phyloP scores from a whole-genome alignment of 371 early-diverging fungal species.

The Cokeromyces recurvatus region DNA sequence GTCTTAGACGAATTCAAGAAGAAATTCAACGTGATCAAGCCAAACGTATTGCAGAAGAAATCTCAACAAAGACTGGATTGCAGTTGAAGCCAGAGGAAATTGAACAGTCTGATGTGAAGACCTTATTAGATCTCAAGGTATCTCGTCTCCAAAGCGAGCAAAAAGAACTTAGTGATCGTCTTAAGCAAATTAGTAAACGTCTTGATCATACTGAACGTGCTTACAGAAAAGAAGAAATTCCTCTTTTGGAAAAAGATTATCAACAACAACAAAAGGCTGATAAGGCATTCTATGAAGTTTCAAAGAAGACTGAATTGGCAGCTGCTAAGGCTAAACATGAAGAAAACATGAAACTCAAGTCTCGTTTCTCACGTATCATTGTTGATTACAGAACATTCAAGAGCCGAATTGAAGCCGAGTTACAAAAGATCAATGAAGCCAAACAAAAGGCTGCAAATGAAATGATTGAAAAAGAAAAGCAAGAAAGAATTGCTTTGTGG shows the following conservation, averaged over 20 bases:
- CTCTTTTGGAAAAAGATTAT: conserved; percentile 88
- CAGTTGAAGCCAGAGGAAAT: conserved; percentile 82
- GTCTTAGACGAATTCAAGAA: conserved; percentile 70
- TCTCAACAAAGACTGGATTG: conserved; percentile 77
- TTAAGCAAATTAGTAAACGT: conserved; percentile 72
- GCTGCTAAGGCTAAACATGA: conserved; percentile 62
- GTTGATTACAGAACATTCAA: conserved; percentile 73
- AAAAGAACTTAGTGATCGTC: conserved; percentile 70
- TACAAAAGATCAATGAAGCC: conserved; percentile 39
- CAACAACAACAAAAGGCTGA: conserved; percentile 85
- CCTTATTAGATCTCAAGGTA: conserved; percentile 81
- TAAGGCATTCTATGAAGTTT: conserved; percentile 72
- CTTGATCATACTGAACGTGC: conserved; percentile 96
- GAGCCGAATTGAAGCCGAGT: conserved; percentile 51
- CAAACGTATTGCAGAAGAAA: conserved; percentile 81
- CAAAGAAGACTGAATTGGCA: conserved; percentile 63
- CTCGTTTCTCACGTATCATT: conserved; percentile 72
- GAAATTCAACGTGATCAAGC: conserved; percentile 85
- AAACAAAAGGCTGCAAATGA: conserved; percentile 47
- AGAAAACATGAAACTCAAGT: conserved; percentile 74
- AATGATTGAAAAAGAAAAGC: conserved; percentile 70
- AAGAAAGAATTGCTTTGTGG: conserved; percentile 56
- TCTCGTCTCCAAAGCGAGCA: conserved; percentile 90
- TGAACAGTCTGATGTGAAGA: conserved; percentile 78
- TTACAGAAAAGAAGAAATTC: conserved; percentile 91